A percentile compares a stretch with the other conserved stretches of the same genome.
Conservation (phyloP, 352 stramenopile genomes). For the Phytophthora colocasiae region DNA sequence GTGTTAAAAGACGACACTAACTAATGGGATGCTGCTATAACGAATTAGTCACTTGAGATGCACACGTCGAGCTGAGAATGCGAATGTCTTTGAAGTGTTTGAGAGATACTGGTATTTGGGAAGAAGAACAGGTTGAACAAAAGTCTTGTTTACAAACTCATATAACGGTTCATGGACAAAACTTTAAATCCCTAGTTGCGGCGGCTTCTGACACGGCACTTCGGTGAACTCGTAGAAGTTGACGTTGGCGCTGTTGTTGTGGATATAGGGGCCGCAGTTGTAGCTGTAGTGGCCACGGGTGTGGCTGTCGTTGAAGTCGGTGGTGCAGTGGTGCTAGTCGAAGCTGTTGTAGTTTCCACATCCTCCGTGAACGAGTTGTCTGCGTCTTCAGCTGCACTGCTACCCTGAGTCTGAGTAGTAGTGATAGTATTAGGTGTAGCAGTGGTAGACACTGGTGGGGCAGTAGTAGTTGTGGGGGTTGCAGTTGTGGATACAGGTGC, state of each 20-base stretch:
- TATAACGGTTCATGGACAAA: slow-evolving; percentile 16
- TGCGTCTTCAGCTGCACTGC: slow-evolving; percentile 9
- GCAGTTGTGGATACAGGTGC: slow-evolving; percentile 8
- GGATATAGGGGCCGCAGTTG: slow-evolving; percentile 4
- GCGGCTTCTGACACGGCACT: slow-evolving; percentile 31
- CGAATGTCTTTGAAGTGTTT: background rate
- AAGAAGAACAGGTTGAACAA: no score
- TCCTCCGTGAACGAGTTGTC: slow-evolving; percentile 14
- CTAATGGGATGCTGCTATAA: slow-evolving; percentile 1
- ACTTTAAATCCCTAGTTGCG: slow-evolving; percentile 14
- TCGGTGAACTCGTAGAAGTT: slow-evolving; percentile 17
- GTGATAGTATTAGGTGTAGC: slow-evolving; percentile 14
- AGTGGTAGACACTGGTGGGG: slow-evolving; percentile 4
- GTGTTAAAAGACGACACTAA: no score
- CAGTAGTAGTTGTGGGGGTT: slow-evolving; percentile 15
- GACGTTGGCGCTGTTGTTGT: background rate
- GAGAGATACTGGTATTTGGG: background rate
- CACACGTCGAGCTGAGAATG: background rate
- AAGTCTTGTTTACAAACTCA: background rate
- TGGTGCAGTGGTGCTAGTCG: slow-evolving; percentile 5
- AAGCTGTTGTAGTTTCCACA: slow-evolving; percentile 16
- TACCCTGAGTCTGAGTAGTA: slow-evolving; percentile 15
- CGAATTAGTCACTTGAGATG: no score
- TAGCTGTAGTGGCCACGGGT: slow-evolving; percentile 2
- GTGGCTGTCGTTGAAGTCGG: slow-evolving; percentile 3